Percentiles rank a stretch among this genome's conserved stretches.
Conservation (phyloP, 1,284 basidiomycete genomes). For the Moesziomyces sp. region DNA sequence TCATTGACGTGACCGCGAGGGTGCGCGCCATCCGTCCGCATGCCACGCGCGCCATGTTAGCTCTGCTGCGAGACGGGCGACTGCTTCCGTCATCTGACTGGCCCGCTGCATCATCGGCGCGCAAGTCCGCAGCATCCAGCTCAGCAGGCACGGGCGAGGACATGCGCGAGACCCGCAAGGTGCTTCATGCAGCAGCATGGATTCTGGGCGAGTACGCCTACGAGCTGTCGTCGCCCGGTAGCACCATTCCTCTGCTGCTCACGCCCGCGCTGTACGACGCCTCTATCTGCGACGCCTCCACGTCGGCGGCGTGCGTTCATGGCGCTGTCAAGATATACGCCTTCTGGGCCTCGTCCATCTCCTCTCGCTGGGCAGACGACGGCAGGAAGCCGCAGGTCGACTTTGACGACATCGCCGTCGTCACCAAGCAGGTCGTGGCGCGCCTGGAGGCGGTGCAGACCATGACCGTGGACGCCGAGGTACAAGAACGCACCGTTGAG, state of each 20-base stretch:
- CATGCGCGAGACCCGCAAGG: slow-evolving; percentile 70
- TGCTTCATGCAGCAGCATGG: slow-evolving; percentile 92
- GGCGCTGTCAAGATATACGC: slow-evolving; percentile 88
- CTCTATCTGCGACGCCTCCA: slow-evolving; percentile 27
- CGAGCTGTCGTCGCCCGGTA: slow-evolving; percentile 58
- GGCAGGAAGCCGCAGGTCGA: slow-evolving; percentile 74
- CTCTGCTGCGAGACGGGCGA: slow-evolving; percentile 76
- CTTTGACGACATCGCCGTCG: slow-evolving; percentile 74
- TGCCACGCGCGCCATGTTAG: slow-evolving; percentile 83
- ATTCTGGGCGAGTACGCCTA: slow-evolving; percentile 89
- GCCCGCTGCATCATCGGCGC: neutral
- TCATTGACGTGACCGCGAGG: slow-evolving; percentile 86
- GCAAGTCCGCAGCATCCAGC: slow-evolving; percentile 73
- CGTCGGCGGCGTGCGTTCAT: slow-evolving; percentile 75
- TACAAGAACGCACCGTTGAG: slow-evolving; percentile 90
- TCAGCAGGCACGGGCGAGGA: slow-evolving; percentile 61
- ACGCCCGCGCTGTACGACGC: slow-evolving; percentile 32
- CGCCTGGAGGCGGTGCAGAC: slow-evolving; percentile 72
- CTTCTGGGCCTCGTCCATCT: slow-evolving; percentile 79
- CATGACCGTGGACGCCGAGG: slow-evolving; percentile 79
- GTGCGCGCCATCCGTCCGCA: slow-evolving; percentile 81
- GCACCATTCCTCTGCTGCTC: slow-evolving; percentile 72
- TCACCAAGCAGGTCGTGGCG: slow-evolving; percentile 74
- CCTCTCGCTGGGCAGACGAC: slow-evolving; percentile 79
- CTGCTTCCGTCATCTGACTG: slow-evolving; percentile 23